phyloP scores from a whole-genome alignment of 495 filamentous ascomycete species.

The Astrocystis sublimbata region DNA sequence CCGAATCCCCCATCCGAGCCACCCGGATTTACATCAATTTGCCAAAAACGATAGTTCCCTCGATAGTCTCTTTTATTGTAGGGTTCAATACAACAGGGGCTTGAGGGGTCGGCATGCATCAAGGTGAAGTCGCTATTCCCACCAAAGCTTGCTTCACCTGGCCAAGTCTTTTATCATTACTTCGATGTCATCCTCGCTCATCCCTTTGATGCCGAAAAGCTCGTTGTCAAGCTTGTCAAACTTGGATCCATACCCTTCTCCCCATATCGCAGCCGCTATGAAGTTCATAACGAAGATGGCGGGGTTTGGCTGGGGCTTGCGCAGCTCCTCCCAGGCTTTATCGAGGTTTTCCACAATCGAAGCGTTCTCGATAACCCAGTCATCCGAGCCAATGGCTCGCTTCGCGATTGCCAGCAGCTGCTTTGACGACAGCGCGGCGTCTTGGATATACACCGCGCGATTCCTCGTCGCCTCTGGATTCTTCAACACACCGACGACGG shows the following conservation, averaged over 20 bases:
- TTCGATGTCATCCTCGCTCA: conserved; percentile 18
- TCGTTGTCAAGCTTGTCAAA: conserved; percentile 27
- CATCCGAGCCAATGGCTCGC: conserved; percentile 9
- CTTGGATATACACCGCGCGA: conserved; percentile 30
- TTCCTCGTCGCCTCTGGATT: conserved; percentile 37
- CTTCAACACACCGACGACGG: conserved; percentile 34
- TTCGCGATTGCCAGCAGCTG: conserved; percentile 29
- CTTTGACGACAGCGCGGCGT: conserved; percentile 28
- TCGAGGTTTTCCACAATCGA: conserved; percentile 7
- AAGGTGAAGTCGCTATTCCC: too few species aligned
- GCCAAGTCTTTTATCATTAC: background rate
- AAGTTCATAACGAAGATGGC: conserved; percentile 25
- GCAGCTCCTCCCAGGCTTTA: conserved; percentile 11
- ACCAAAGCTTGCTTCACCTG: background rate
- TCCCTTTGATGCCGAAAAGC: conserved; percentile 22
- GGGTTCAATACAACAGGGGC: too few species aligned
- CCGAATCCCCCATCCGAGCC: too few species aligned
- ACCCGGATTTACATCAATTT: too few species aligned
- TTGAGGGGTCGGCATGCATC: too few species aligned
- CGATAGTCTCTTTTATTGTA: too few species aligned
- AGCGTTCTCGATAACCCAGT: conserved; percentile 11
- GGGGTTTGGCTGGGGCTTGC: conserved; percentile 27
- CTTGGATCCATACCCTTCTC: conserved; percentile 33
- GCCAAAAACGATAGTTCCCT: too few species aligned
- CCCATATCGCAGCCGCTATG: conserved; percentile 33